Base-by-base conservation (phyloP, 805 yeast species). In the Starmera quercuum region DNA sequence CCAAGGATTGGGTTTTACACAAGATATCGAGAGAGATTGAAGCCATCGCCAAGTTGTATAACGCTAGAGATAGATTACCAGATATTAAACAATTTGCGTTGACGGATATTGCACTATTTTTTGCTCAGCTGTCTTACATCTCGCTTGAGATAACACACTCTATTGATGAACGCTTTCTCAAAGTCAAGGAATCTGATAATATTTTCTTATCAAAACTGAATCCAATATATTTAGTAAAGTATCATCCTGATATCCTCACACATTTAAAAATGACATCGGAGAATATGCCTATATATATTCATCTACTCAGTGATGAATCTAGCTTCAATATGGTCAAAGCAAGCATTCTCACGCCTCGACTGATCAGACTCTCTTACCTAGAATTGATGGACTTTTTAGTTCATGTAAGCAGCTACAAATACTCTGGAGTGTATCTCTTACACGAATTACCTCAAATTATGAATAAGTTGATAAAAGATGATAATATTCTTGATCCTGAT, bases 401-500 rank as follows among this genome's bases (percentile, higher is more conserved):
- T 3, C 23, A 22, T 1, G 14, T 51, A 3, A 21, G 49, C 2
- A 27, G 33, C 10, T 36, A 25, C 26, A 25, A 29, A 1, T 39
- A 48, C 27, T 32, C 48, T 3, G 19, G 41, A 1, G 9, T n/a
- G 1, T 47, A 38, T 15, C 35, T 51, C 9, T 17, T 47, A 4
- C 20, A 25, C 5, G 39, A 42, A 4, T 16, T 44, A 4, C 53
- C 54, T 16, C 46, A 38, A 14, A 40, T 51, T 5, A 46, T 51
- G 53, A 48, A 46, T 27, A 43, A 40, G 17, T 20, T 49, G 2
- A 21, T 49, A 8, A 34, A 39, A 13, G 47, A 46, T 4, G 37
- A 25, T 6, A 29, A 40, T 9, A 36, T 51, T 7, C 29, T 41
- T 8, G 54, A 49, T 21, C 29, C 47, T 2, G 49, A 49, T 20